Base-by-base conservation (phyloP, 176 grass and related monocot genomes). In the Oryza coarctata region DNA sequence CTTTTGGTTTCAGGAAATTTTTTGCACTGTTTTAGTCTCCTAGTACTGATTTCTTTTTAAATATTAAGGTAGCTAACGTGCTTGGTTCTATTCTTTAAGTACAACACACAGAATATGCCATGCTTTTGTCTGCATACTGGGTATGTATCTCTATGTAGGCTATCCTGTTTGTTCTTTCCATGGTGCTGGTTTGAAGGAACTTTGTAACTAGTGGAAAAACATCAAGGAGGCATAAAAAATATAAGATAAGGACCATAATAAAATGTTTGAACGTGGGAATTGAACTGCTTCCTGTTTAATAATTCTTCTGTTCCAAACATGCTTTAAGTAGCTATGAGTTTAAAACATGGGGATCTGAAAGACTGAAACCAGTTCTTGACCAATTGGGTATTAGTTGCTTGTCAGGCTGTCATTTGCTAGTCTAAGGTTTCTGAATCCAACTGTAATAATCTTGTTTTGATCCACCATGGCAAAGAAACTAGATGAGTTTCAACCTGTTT, bases 1-100 rank as follows among this genome's bases (percentile, higher is more conserved):
- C 55, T 83, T 80, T 71, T 67, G 18, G 29, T 80, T 73, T 14
- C 39, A 83, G 65, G 8, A 66, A 78, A 72, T 39, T 73, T 77
- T 76, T 77, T 73, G 77, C 61, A 49, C 33, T 77, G 74, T 73
- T 60, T 60, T 55, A 20, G 55, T 60, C 55, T 58, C 12, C 44
- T 83, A 32, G 25, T 82, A 68, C 0, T 78, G 35, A 32, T 87
- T 73, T 73, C 28, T 1, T 52, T 77, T 76, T 68, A 15, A 23
- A 68, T 67, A 83, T 86, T 78, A 63, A 57, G 52, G 68, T 23
- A 23, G n/a, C 7, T 60, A 60, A 60, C 22, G 7, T 2, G 7
- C 20, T 41, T 71, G 30, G 32, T 49, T 83, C 63, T 81, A 50
- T 67, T 65, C 66, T 40, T 52, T 17, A 60, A 43, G 34, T 79